Base-by-base conservation (phyloP, 805 yeast genomes). In the Myxozyma mucilagina region DNA sequence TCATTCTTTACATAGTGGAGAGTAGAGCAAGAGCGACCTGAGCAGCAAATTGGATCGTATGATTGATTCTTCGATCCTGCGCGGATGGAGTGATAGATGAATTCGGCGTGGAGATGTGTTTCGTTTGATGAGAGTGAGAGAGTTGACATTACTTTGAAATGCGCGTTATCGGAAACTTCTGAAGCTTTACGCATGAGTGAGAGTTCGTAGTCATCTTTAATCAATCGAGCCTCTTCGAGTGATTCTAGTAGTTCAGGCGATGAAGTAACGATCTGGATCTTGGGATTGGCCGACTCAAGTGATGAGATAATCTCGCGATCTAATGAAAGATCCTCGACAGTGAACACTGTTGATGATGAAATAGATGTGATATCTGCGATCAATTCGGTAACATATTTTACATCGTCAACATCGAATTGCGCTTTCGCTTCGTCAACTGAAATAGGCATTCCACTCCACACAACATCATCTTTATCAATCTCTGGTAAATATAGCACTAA, bases 381-480 rank as follows among this genome's bases (percentile, higher is more conserved):
- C 49, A 91, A 70, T 4, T 83, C 85, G n/a, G 74, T 69, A 10
- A 79, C 81, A 69, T 87, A 89, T 59, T 82, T 73, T 50, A 92
- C 96, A 47, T 84, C 87, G 73, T 94, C 98, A 35, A 90, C 92
- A 69, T 93, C 97, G 68, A 76, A 93, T 63, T 78, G 80, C 20
- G 77, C 71, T 52, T 73, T 56, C 0, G 97, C 97, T 18, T 87
- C 85, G 50, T 86, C 86, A 2, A 80, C 65, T 43, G 83, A 76
- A 55, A 90, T 65, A 4, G 99, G 99, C 74, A 87, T 71, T 0
- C 99, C 99, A 60, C 94, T 86, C 99, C 99, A 93, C 90, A 94
- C 87, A 45, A 93, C 87, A 71, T 90, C 97, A 47, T 94, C 98
- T 47, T 81, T 76, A 70, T 91, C 97, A 43, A 93, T 79, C 56